phyloP scores from a whole-genome alignment of 345 rosid species.

The Clarkia xantiana region DNA sequence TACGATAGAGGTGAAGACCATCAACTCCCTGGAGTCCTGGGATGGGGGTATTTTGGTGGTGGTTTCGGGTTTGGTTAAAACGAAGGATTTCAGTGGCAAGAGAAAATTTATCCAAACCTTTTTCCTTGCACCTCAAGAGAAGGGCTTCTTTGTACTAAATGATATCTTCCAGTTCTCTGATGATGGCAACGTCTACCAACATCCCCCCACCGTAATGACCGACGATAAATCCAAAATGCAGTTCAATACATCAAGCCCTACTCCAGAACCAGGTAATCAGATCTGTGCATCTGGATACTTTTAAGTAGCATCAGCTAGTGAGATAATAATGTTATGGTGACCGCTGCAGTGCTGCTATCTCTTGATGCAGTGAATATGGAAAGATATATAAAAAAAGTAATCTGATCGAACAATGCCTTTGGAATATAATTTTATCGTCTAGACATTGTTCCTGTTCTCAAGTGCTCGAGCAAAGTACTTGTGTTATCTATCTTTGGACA shows the following conservation, averaged over 20 bases:
- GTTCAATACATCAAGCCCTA: slow-evolving; percentile 32
- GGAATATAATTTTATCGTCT: no score
- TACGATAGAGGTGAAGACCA: slow-evolving; percentile 88
- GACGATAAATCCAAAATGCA: slow-evolving; percentile 38
- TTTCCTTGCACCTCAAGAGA: slow-evolving; percentile 93
- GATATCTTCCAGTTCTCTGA: slow-evolving; percentile 76
- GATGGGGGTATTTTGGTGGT: slow-evolving; percentile 72
- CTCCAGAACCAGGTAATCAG: slow-evolving; percentile 47
- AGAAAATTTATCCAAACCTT: slow-evolving; percentile 77
- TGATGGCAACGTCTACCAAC: slow-evolving; percentile 34
- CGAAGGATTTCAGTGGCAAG: slow-evolving; percentile 37
- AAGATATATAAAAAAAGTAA: no score
- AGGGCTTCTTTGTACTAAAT: slow-evolving; percentile 79
- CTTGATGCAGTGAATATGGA: no score
- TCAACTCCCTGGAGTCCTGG: slow-evolving; percentile 80
- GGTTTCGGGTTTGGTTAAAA: slow-evolving; percentile 78
- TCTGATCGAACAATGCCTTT: no score
- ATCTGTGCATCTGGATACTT: neutral
- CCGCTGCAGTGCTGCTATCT: no score
- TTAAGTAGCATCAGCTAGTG: neutral
- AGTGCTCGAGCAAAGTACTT: no score
- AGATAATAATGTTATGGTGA: neutral
- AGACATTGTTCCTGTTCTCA: no score
- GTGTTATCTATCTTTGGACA: no score
- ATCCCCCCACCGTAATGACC: slow-evolving; percentile 31